Evolutionary conservation across 139 green algal species (phyloP), one percentile per base, ranked within the genome.

Genomic region (Spirogloea muscicola): DNA sequence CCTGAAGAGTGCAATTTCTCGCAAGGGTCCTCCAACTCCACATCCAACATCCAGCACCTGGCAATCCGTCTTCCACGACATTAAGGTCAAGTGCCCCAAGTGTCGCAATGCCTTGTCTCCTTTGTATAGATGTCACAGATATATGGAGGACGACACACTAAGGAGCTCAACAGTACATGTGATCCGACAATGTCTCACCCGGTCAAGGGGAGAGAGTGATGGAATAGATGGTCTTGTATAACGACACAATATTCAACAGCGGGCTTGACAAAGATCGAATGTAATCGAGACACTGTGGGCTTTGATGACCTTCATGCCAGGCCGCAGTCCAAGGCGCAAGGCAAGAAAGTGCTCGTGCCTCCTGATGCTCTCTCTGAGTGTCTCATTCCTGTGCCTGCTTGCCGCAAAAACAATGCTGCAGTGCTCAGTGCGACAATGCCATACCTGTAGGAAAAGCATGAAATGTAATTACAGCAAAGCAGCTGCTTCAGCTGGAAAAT

Each of bases 261-360:
- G n/a, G n/a, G n/a, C n/a, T n/a, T n/a, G n/a, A n/a, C n/a, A 25
- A 31, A 31, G 41, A 38, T 36, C 37, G 27, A 29, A 38, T 6
- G 57, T 33, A 27, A 48, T 58, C 61, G n/a, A n/a, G n/a, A n/a
- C n/a, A n/a, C n/a, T n/a, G n/a, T n/a, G n/a, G n/a, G n/a, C n/a
- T n/a, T n/a, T n/a, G n/a, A n/a, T 18, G 16, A 76, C 71, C 70
- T 87, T 82, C 49, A 83, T 75, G 25, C 81, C 85, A 10, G 77
- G 67, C 31, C 82, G 68, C 0, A 91, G 76, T 9, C 71, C 71
- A 4, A 90, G 62, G 34, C 80, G 82, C 29, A 86, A 72, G 3
- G 87, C 87, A 18, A 91, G 75, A 74, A 86, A 91, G 78, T 90
- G 86, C 75, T 91, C 86, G 68, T 91, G 87, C 5, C 87, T 62